Evolutionary conservation across 2,329 filamentous ascomycete genomes (phyloP), one percentile per base, ranked within the genome.

Genomic region (Clarireedia paspali): DNA sequence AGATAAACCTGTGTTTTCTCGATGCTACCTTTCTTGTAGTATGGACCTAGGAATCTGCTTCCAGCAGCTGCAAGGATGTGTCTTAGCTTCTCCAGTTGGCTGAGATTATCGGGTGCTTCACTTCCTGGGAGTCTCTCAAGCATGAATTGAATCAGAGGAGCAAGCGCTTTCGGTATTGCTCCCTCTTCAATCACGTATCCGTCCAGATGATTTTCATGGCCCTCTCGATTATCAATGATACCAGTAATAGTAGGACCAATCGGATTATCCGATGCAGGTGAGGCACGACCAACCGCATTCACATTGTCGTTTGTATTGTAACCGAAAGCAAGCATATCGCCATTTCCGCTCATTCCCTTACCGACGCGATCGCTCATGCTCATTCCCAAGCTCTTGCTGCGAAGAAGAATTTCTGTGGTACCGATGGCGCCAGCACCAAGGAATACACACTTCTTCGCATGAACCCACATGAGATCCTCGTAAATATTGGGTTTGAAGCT

Each of bases 151-250:
- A 87, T 71, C 24, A 85, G 71, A 1, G 74, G 73, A 0, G 77
- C 74, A 9, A 87, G 71, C 1, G 81, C 80, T 36, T 76, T 72
- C 0, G 83, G 83, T 6, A 87, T 74, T 1, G 79, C 75, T 0
- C 83, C 83, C 60, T 87, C 83, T 65, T 87, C 76, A 15, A 87
- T 79, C 2, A 87, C 77, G 61, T 79, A 86, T 3, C 81, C 83
- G 66, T 85, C 78, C 15, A 83, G 70, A 0, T 78, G 76, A 60
- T 84, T 80, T 1, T 74, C 67, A 27, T 77, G 73, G 1, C 73
- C 76, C 24, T 72, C 69, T 15, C 82, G 73, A 63, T 79, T 77
- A 68, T 86, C 83, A 45, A 87, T 84, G 50, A 83, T 73, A 15
- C 81, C 78, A 4, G 77, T 82, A 62, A 86, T 85, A 2, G 80